phyloP scores from a whole-genome alignment of 2,329 filamentous ascomycete genomes.

The Volutella citrinella region DNA sequence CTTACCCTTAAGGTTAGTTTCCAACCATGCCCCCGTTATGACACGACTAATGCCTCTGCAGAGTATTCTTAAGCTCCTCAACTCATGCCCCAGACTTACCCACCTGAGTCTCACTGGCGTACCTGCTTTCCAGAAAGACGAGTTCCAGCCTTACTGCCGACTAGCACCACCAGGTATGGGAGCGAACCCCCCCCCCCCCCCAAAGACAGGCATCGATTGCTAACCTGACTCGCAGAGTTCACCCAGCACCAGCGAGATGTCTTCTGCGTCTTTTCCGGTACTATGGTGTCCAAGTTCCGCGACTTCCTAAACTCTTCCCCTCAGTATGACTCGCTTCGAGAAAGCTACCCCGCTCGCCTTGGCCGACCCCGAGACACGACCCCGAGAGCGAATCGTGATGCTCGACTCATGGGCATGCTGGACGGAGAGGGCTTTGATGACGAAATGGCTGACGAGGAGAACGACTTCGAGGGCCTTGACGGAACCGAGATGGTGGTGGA shows the following conservation, averaged over 20 bases:
- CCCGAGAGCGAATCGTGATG: not conserved
- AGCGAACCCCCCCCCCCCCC: no score
- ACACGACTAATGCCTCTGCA: no score
- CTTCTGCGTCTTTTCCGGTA: conserved; percentile 95
- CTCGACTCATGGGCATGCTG: conserved; percentile 9
- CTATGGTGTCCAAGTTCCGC: conserved; percentile 74
- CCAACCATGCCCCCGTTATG: no score
- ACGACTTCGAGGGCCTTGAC: conserved; percentile 40
- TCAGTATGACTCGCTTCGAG: conserved; percentile 44
- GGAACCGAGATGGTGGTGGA: conserved; percentile 38
- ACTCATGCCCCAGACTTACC: conserved; percentile 87
- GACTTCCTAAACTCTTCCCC: conserved; percentile 66
- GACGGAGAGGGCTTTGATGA: conserved; percentile 39
- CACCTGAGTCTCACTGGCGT: conserved; percentile 95
- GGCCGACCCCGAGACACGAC: conserved; percentile 6
- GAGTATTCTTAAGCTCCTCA: conserved; percentile 87
- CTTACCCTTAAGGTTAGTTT: conserved; percentile 71
- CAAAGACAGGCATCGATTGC: no score
- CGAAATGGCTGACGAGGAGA: conserved; percentile 43
- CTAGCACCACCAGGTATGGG: conserved; percentile 71
- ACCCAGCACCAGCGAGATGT: conserved; percentile 92
- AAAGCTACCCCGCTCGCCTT: conserved; percentile 23
- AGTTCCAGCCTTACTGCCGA: conserved; percentile 81
- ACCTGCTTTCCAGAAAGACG: conserved; percentile 80
- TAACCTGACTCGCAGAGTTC: conserved; percentile 82